Evolutionary conservation across 805 yeast species (phyloP).

Genomic region (Sugiyamaella chiloensis): DNA sequence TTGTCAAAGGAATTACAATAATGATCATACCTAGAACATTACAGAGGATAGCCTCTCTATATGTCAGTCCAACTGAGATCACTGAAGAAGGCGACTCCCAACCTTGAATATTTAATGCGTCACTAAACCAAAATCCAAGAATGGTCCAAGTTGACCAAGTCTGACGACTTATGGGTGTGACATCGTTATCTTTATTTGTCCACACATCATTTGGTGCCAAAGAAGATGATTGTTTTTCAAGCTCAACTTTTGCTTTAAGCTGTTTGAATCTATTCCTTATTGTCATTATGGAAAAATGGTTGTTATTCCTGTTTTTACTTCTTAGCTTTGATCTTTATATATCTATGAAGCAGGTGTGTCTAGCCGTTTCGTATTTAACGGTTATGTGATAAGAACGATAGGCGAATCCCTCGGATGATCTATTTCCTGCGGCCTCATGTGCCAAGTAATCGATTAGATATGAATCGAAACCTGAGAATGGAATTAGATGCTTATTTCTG

Average conservation of each 20-base stretch:
- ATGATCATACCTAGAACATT: constrained; percentile 18
- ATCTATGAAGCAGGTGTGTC: too few relatives aligned
- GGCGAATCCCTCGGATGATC: not conserved
- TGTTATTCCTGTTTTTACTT: not conserved
- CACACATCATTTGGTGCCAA: constrained; percentile 26
- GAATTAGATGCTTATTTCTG: too few relatives aligned
- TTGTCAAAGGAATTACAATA: constrained; percentile 14
- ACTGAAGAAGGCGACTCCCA: constrained; percentile 20
- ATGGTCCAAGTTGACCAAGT: constrained; percentile 21
- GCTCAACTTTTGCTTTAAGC: constrained; percentile 21
- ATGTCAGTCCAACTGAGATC: constrained; percentile 20
- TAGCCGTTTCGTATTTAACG: too few relatives aligned
- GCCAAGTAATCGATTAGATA: not conserved
- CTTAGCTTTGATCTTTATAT: not conserved
- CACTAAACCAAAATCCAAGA: constrained; percentile 23
- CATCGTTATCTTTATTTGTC: constrained; percentile 42
- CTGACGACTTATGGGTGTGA: constrained; percentile 29
- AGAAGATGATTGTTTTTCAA: constrained; percentile 24
- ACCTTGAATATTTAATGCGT: constrained; percentile 20
- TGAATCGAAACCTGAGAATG: too few relatives aligned
- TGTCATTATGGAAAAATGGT: not conserved
- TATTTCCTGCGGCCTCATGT: not conserved
- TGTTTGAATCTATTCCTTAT: not conserved
- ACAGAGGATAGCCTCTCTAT: constrained; percentile 16
- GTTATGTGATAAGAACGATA: not conserved